Evolutionary conservation across 768 basidiomycete genomes (phyloP), one percentile per base, ranked within the genome.

Genomic region (Macrolepiota fuliginosa): DNA sequence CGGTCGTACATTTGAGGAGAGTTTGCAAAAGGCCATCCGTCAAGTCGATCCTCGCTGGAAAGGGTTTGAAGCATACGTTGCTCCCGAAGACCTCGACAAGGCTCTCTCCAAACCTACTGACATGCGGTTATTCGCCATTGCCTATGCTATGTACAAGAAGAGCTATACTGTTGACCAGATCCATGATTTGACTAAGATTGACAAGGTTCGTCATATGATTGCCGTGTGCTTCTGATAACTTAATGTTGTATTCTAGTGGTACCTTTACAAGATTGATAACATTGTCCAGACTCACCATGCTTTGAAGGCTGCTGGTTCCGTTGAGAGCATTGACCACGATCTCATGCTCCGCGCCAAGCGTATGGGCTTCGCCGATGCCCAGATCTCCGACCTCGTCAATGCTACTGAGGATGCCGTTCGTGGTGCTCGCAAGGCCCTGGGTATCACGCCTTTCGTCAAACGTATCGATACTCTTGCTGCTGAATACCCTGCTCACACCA

Each of bases 381-480:
- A 99, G 72, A 96, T 99, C 65, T 89, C 93, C 19, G 88, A 91
- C 63, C 82, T 98, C 40, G 74, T 94, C 64, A 79, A 79, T 40
- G 82, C 86, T 17, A 84, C 82, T 13, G 96, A 98, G 74, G 87
- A 87, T 58, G 74, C 78, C 19, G 90, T 97, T 53, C 94, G 97
- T 61, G 85, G 87, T 0, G 82, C 89, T 72, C 88, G 97, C 66
- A 98, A 98, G 78, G 83, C 87, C 2, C 79, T 92, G 66, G 86
- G 89, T 46, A 86, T 99, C 69, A 96, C 90, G 4, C 97, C 97
- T 39, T 98, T 95, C 75, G 97, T 99, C 73, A 99, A 99, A 77
- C 92, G 96, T 66, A 98, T 99, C 75, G 97, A 99, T 75, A 99
- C 97, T 12, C 86, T 99, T 62, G 97, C 97, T 29, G 97, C 97